These are phyloP conservation scores for Moesziomyces sp. DNA, from an alignment of 1,284 basidiomycete genomes.

Conservation along the genomic window DNA sequence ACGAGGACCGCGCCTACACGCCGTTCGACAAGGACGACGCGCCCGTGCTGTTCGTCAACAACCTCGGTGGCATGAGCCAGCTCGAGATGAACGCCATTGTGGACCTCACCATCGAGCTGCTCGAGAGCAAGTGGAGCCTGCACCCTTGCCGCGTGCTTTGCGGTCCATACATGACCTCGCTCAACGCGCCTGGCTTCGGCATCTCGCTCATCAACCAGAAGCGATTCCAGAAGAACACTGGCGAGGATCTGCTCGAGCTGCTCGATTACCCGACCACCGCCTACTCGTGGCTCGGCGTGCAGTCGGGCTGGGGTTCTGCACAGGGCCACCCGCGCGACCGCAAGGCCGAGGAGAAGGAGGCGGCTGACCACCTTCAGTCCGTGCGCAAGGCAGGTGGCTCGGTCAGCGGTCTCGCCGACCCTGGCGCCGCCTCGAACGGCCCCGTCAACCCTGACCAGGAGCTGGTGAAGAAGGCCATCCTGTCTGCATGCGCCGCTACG, in stretches of 20 bases:
- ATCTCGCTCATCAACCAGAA: slow-evolving; percentile 70
- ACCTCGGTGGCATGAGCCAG: slow-evolving; percentile 73
- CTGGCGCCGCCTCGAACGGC: slow-evolving; percentile 50
- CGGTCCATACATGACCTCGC: slow-evolving; percentile 70
- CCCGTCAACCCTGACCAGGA: slow-evolving; percentile 57
- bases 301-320: slow-evolving; percentile 55
- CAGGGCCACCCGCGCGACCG: slow-evolving; percentile 59
- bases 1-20: slow-evolving; percentile 67
- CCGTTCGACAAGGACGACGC: slow-evolving; percentile 70
- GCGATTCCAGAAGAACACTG: slow-evolving; percentile 66
- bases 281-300: slow-evolving; percentile 69
- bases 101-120: slow-evolving; percentile 69
- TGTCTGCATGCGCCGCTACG: slow-evolving; percentile 67
- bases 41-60: slow-evolving; percentile 72
- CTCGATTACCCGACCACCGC: slow-evolving; percentile 70
- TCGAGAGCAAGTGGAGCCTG: slow-evolving; percentile 67
- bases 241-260: slow-evolving; percentile 67
- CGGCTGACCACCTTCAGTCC: slow-evolving; percentile 48
- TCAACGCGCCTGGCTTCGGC: slow-evolving; percentile 71
- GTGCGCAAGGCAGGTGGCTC: slow-evolving; percentile 59
- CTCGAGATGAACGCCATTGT: slow-evolving; percentile 73
- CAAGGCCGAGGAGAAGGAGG: slow-evolving; percentile 61
- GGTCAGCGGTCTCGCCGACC: slow-evolving; percentile 56
- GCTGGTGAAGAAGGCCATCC: slow-evolving; percentile 63
- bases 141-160: slow-evolving; percentile 69